Percentiles rank a stretch among this genome's conserved stretches.
phyloP scores from a whole-genome alignment of 2,329 filamentous ascomycete genomes.

The Pestalotiopsis sp. region DNA sequence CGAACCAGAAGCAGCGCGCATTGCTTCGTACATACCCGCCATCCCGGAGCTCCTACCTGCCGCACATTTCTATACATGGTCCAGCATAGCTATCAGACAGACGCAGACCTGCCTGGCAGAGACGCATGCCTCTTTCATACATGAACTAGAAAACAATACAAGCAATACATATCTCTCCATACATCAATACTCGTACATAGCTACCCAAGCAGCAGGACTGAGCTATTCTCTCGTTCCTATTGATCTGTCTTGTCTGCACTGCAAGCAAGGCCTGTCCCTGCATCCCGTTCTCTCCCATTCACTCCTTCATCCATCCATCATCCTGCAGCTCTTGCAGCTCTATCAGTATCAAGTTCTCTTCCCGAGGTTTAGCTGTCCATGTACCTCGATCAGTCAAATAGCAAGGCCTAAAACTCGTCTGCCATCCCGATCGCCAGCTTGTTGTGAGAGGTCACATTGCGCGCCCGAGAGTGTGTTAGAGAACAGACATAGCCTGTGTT shows the following conservation, averaged over 20 bases:
- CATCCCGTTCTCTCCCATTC: background rate
- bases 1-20: background rate
- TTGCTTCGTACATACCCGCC: background rate
- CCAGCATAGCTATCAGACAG: background rate
- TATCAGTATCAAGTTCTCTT: background rate
- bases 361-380: background rate
- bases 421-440: background rate
- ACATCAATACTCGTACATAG: too few species aligned
- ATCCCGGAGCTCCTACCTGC: background rate
- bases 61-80: background rate
- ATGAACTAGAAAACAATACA: background rate
- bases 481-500: conserved; percentile 7
- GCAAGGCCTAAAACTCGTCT: background rate
- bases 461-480: conserved; percentile 10
- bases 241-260: background rate
- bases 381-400: background rate
- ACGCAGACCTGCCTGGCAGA: background rate
- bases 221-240: too few species aligned
- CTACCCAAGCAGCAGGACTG: too few species aligned
- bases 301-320: background rate
- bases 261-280: background rate
- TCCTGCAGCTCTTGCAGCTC: background rate
- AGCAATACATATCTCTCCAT: background rate
- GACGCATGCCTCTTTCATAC: background rate
- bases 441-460: conserved; percentile 9